phyloP scores from a whole-genome alignment of 106 monocot genomes.

The Posidonia australis region DNA sequence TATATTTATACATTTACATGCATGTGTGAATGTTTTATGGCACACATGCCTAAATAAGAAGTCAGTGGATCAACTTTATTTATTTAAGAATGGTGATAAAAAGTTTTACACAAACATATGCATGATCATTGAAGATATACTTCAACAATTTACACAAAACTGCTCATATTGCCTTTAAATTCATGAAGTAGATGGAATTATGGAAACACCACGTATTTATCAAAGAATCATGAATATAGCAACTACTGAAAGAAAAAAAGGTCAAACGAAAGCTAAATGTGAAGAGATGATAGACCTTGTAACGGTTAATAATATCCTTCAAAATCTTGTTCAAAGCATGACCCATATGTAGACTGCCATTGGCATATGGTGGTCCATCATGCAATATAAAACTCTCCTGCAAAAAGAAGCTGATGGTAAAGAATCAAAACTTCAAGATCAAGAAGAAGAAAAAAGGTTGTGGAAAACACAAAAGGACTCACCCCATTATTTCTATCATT shows the following conservation, averaged over 20 bases:
- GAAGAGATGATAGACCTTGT: slow-evolving; percentile 58
- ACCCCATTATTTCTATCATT: slow-evolving; percentile 77
- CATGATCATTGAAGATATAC: neutral
- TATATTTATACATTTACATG: too few species aligned
- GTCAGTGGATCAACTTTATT: too few species aligned
- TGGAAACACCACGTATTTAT: too few species aligned
- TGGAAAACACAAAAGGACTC: slow-evolving; percentile 7
- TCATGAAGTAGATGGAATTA: too few species aligned
- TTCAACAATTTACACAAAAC: slow-evolving; percentile 3
- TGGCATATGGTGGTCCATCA: slow-evolving; percentile 98
- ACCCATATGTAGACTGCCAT: slow-evolving; percentile 92
- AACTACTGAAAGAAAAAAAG: neutral
- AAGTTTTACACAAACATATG: neutral
- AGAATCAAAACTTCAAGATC: slow-evolving; percentile 1
- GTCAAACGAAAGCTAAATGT: neutral
- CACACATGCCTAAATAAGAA: too few species aligned
- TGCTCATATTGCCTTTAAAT: too few species aligned
- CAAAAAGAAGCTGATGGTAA: slow-evolving; percentile 7
- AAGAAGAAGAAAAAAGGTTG: neutral
- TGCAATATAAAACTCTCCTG: slow-evolving; percentile 82
- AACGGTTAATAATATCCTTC: slow-evolving; percentile 92
- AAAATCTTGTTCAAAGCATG: slow-evolving; percentile 98
- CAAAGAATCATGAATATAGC: too few species aligned
- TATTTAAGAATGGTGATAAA: neutral
- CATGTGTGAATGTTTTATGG: too few species aligned